A percentile compares a stretch with the other conserved stretches of the same genome.
These are phyloP conservation scores for Priceomyces fermenticarens DNA, from an alignment of 805 yeast species.

Conservation along the genomic window DNA sequence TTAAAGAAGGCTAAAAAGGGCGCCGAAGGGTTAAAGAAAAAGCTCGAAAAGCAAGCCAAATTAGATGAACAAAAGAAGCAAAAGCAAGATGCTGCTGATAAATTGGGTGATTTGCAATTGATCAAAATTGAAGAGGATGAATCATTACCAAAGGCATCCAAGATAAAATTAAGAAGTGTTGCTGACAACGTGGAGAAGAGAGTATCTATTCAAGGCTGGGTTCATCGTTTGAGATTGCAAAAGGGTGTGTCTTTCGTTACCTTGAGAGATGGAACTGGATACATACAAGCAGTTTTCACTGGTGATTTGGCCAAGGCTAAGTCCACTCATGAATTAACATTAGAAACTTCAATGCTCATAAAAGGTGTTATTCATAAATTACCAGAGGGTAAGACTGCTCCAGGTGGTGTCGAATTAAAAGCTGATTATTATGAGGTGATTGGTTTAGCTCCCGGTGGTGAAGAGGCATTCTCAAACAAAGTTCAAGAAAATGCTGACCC, in stretches of 20 bases:
- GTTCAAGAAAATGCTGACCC: slow-evolving; percentile 94
- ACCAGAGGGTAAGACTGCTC: slow-evolving; percentile 96
- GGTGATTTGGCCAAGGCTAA: slow-evolving; percentile 93
- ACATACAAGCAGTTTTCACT: slow-evolving; percentile 76
- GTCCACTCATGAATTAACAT: slow-evolving; percentile 77
- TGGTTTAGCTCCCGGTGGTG: slow-evolving; percentile 95
- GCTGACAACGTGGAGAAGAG: slow-evolving; percentile 61
- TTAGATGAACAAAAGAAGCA: slow-evolving; percentile 57
- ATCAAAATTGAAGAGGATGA: slow-evolving; percentile 73
- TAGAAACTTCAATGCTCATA: slow-evolving; percentile 80
- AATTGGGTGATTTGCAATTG: slow-evolving; percentile 70
- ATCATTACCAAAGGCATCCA: slow-evolving; percentile 66
- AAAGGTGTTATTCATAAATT: slow-evolving; percentile 79
- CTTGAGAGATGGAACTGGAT: slow-evolving; percentile 94
- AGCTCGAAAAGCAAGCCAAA: slow-evolving; percentile 63
- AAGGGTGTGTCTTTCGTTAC: slow-evolving; percentile 90
- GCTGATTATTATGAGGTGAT: slow-evolving; percentile 88
- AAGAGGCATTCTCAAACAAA: slow-evolving; percentile 91
- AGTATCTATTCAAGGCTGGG: slow-evolving; percentile 87
- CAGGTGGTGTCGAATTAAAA: slow-evolving; percentile 92
- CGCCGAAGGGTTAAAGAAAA: slow-evolving; percentile 85
- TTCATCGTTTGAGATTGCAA: slow-evolving; percentile 89
- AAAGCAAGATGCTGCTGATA: slow-evolving; percentile 59
- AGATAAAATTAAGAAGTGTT: slow-evolving; percentile 60
- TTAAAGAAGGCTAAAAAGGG: slow-evolving; percentile 96